Percentiles rank a stretch among this genome's conserved stretches.
Evolutionary conservation across 805 yeast genomes (phyloP).

Genomic region (Tetrapisispora phaffii): DNA sequence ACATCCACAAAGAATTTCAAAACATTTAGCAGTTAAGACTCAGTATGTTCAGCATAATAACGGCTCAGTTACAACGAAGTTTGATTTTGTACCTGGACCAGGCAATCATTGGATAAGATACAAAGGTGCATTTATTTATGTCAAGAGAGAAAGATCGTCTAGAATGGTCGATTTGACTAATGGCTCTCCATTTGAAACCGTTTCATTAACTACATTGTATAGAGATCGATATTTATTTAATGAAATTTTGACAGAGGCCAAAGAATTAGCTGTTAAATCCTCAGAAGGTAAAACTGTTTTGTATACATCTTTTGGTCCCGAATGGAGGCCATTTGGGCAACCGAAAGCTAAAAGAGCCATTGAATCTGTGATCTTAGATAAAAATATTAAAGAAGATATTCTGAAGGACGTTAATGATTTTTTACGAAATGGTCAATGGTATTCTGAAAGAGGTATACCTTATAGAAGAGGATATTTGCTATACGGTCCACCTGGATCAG

Average conservation of each 20-base stretch:
- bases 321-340: constrained; percentile 96
- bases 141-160: constrained; percentile 84
- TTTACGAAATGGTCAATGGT: constrained; percentile 76
- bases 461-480: constrained; percentile 88
- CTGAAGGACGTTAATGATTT: constrained; percentile 72
- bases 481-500: constrained; percentile 97
- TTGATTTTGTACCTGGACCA: constrained; percentile 92
- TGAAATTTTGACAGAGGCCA: constrained; percentile 73
- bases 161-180: constrained; percentile 77
- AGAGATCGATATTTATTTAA: constrained; percentile 64
- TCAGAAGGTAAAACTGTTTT: constrained; percentile 91
- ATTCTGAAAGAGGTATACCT: constrained; percentile 92
- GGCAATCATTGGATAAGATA: constrained; percentile 85
- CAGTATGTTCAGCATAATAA: constrained; percentile 80
- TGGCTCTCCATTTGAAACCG: constrained; percentile 93
- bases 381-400: constrained; percentile 57
- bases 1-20: constrained; percentile 59
- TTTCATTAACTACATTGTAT: constrained; percentile 83
- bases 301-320: constrained; percentile 94
- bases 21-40: constrained; percentile 88
- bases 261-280: constrained; percentile 64
- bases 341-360: constrained; percentile 80
- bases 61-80: constrained; percentile 79
- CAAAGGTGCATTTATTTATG: constrained; percentile 78
- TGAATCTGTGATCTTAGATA: constrained; percentile 78